These are phyloP conservation scores for Penicillium sp. DNA, from an alignment of 2,329 filamentous ascomycete genomes.

Conservation along the genomic window DNA sequence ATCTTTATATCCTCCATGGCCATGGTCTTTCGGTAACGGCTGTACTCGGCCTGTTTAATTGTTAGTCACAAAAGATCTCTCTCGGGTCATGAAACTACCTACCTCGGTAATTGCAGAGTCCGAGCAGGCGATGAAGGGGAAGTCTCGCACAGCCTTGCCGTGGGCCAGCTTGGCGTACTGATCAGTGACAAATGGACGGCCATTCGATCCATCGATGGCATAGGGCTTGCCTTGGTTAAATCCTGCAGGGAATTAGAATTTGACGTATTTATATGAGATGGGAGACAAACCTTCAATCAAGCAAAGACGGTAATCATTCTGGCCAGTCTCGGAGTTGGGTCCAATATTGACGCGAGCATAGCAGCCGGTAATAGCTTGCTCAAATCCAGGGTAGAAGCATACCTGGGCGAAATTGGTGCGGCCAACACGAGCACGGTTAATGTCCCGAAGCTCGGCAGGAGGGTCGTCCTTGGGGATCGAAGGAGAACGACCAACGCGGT, in stretches of 20 bases:
- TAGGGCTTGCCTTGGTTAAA: slow-evolving; percentile 81
- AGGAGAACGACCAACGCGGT: slow-evolving; percentile 54
- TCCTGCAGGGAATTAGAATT: slow-evolving; percentile 50
- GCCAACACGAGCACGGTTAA: slow-evolving; percentile 79
- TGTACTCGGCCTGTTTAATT: slow-evolving; percentile 66
- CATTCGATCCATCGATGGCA: slow-evolving; percentile 71
- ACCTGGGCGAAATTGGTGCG: slow-evolving; percentile 84
- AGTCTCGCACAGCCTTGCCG: slow-evolving; percentile 79
- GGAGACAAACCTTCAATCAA: slow-evolving; percentile 71
- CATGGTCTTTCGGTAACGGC: slow-evolving; percentile 75
- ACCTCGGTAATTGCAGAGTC: slow-evolving; percentile 83
- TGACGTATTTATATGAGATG: background rate
- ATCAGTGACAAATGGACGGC: slow-evolving; percentile 77
- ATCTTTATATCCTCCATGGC: slow-evolving; percentile 69
- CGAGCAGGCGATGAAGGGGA: slow-evolving; percentile 88
- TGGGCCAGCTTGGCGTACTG: slow-evolving; percentile 80
- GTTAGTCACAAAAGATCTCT: background rate
- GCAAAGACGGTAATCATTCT: slow-evolving; percentile 82
- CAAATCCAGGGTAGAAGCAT: slow-evolving; percentile 90
- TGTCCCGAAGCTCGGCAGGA: slow-evolving; percentile 73
- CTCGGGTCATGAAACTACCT: slow-evolving; percentile 26
- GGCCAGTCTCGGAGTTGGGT: slow-evolving; percentile 67
- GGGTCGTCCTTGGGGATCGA: slow-evolving; percentile 61
- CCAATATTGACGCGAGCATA: slow-evolving; percentile 84
- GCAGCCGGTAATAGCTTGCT: slow-evolving; percentile 75